phyloP scores from a whole-genome alignment of 2,329 filamentous ascomycete species.

The Ophiostoma sp. region DNA sequence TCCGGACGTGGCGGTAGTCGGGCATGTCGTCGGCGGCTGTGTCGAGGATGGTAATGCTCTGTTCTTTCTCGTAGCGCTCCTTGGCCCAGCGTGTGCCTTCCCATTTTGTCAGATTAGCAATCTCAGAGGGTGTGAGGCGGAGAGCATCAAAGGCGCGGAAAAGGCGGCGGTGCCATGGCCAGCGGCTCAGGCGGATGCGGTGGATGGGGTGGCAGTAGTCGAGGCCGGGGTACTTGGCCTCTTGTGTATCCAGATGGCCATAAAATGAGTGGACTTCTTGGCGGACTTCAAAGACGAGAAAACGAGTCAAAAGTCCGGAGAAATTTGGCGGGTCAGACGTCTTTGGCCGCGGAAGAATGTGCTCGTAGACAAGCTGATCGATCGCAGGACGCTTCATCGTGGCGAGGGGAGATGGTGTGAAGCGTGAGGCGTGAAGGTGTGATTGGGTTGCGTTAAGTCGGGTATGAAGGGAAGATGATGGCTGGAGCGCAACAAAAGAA shows the following conservation, averaged over 20 bases:
- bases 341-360: conserved; percentile 69
- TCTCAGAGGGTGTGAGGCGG: conserved; percentile 67
- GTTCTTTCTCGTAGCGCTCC: conserved; percentile 75
- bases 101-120: conserved; percentile 73
- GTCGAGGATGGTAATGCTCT: conserved; percentile 68
- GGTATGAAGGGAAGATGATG: not conserved
- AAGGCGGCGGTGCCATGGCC: conserved; percentile 72
- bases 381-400: conserved; percentile 71
- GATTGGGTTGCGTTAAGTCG: not conserved
- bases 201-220: conserved; percentile 75
- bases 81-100: conserved; percentile 82
- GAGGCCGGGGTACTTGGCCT: conserved; percentile 78
- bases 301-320: conserved; percentile 66
- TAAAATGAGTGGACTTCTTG: conserved; percentile 78
- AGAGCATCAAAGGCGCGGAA: conserved; percentile 75
- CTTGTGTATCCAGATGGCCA: conserved; percentile 74
- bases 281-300: conserved; percentile 74
- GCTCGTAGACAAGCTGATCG: conserved; percentile 71
- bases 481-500: conserved; percentile 3
- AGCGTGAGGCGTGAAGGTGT: not conserved
- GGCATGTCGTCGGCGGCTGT: conserved; percentile 69
- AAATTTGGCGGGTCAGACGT: conserved; percentile 70
- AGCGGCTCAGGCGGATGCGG: conserved; percentile 74
- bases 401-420: conserved; percentile 22
- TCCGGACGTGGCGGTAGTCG: conserved; percentile 55